Evolutionary conservation across 352 stramenopile species (phyloP), one percentile per base, ranked within the genome.

Genomic region (Phytophthora citrophthora): DNA sequence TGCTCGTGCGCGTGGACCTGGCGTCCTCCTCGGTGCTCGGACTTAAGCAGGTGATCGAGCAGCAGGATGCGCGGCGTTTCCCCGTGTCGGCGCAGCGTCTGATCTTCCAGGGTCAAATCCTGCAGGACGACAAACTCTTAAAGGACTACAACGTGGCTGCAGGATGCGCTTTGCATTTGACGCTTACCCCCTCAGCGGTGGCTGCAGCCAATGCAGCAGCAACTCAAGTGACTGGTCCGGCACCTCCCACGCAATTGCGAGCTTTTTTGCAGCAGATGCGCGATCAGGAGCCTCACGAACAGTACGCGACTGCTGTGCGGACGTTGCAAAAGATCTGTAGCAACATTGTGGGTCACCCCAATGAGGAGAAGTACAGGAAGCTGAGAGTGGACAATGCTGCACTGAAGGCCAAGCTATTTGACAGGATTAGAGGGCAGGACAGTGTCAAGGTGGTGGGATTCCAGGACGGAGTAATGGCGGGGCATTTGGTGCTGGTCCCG

Each of bases 51-150:
- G 59, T 75, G 27, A 77, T 93, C 27, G 76, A 91, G 64, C 61
- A 77, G 61, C 71, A 89, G 53, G 73, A 90, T 47, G 51, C 67
- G 31, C 56, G 49, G 45, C 83, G 79, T 18, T 95, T 89, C 59
- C 83, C 84, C 2, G 72, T 86, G 11, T 69, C 73, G 18, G 81
- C 83, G 15, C 87, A 95, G 74, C 87, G 87, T 9, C 72, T 95
- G 36, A 95, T 95, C 56, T 95, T 95, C 68, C 85, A 95, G 62
- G 87, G 87, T 15, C 85, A 93, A 60, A 91, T 95, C 70, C 64
- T 95, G 24, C 80, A 94, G 65, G 72, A 95, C 67, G 81, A 76
- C 45, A 86, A 89, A 48, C 46, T 69, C 9, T 61, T 95, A 55
- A 61, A 61, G 55, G 85, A 86, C 13, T 95, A 95, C 74, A 68